Percentiles rank a stretch among this genome's conserved stretches.
These are phyloP conservation scores for Kodamaea arcana DNA, from an alignment of 1,139 yeast genomes.

Conservation along the genomic window DNA sequence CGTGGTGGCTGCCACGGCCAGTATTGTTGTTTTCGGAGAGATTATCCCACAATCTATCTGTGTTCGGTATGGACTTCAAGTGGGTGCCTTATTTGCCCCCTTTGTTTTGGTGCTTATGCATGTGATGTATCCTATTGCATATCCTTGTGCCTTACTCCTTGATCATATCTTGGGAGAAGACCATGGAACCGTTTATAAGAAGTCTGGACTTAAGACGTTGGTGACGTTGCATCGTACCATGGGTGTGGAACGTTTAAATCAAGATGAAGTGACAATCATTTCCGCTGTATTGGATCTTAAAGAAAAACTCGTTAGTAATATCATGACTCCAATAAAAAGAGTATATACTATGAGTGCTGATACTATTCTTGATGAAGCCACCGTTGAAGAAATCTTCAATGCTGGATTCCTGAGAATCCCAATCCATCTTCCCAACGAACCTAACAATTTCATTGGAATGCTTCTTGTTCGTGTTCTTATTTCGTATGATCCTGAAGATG, in stretches of 20 bases:
- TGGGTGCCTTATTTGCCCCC: conserved; percentile 89
- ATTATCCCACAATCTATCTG: conserved; percentile 92
- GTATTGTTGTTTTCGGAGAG: conserved; percentile 93
- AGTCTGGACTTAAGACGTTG: conserved; percentile 87
- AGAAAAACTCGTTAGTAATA: conserved; percentile 79
- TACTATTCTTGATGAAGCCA: conserved; percentile 72
- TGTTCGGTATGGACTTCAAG: conserved; percentile 87
- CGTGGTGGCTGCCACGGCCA: conserved; percentile 84
- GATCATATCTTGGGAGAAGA: conserved; percentile 89
- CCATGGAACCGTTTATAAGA: conserved; percentile 92
- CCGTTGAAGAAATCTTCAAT: conserved; percentile 86
- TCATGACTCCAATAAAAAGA: conserved; percentile 93
- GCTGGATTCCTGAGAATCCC: conserved; percentile 96
- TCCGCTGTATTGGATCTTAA: conserved; percentile 91
- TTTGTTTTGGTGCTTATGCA: conserved; percentile 85
- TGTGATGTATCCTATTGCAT: conserved; percentile 85
- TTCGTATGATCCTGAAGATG: conserved; percentile 96
- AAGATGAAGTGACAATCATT: conserved; percentile 94
- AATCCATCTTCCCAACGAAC: conserved; percentile 88
- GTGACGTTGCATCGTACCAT: conserved; percentile 90
- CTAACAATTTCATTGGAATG: conserved; percentile 92
- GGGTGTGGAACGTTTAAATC: conserved; percentile 91
- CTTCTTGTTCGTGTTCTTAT: conserved; percentile 85
- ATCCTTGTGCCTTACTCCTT: conserved; percentile 78
- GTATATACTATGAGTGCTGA: conserved; percentile 89